phyloP scores from a whole-genome alignment of 108 stramenopile species.

The Cyclotella atomus region DNA sequence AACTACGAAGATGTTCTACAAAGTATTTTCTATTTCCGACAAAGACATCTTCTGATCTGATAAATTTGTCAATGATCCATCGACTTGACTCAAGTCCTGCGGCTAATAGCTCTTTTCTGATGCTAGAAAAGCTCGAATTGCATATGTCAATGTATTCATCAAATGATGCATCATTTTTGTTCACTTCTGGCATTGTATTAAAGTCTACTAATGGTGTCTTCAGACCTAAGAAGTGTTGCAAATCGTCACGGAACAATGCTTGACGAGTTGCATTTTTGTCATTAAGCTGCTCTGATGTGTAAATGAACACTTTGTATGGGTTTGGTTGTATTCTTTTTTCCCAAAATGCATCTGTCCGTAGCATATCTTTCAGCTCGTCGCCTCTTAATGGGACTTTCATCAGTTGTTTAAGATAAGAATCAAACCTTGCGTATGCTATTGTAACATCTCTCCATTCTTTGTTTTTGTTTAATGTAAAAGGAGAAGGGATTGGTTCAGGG shows the following conservation, averaged over 20 bases:
- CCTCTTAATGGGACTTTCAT: slow-evolving; percentile 27
- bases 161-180: slow-evolving; percentile 30
- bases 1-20: slow-evolving; percentile 17
- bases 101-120: slow-evolving; percentile 26
- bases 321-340: slow-evolving; percentile 38
- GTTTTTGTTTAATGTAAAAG: slow-evolving; percentile 5
- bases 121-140: slow-evolving; percentile 12
- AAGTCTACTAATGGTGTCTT: slow-evolving; percentile 30
- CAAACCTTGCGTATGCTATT: slow-evolving; percentile 15
- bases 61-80: slow-evolving; percentile 51
- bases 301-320: slow-evolving; percentile 49
- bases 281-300: slow-evolving; percentile 53
- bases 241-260: slow-evolving; percentile 26
- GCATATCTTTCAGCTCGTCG: slow-evolving; percentile 27
- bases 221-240: slow-evolving; percentile 46
- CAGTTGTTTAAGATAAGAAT: slow-evolving; percentile 24
- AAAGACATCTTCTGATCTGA: slow-evolving; percentile 42
- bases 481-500: slow-evolving; percentile 14
- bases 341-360: slow-evolving; percentile 8
- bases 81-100: slow-evolving; percentile 28
- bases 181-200: slow-evolving; percentile 30
- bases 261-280: slow-evolving; percentile 42
- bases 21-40: slow-evolving; percentile 48
- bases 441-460: slow-evolving; percentile 25
- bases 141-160: slow-evolving; percentile 58